Conservation (phyloP, 345 rosid species). For the Raphanus sativus region DNA sequence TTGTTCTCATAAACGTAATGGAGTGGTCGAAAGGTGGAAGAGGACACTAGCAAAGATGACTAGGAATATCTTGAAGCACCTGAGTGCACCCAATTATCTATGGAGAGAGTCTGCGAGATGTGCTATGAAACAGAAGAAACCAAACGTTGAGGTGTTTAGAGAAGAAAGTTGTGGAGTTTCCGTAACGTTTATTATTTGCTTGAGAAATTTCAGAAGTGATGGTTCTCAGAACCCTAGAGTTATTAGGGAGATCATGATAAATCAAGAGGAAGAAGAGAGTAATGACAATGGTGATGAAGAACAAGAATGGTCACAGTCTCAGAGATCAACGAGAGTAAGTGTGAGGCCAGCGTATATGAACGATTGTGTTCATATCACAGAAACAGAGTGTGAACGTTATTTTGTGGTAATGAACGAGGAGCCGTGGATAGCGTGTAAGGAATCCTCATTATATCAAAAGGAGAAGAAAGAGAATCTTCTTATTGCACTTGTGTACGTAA, state of each 20-base stretch:
- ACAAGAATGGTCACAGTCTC: neutral
- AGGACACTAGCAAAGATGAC: neutral
- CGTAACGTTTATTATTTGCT: neutral
- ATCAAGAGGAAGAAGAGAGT: neutral
- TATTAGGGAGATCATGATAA: neutral
- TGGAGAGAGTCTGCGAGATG: neutral
- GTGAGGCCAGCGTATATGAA: neutral
- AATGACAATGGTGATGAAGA: neutral
- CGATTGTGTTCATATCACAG: neutral
- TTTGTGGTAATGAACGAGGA: neutral
- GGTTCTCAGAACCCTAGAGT: neutral
- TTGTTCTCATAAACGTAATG: neutral
- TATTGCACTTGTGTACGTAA: neutral
- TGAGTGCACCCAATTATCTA: neutral
- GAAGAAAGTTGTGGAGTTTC: no score
- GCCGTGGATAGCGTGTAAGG: neutral
- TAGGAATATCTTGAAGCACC: neutral
- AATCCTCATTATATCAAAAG: neutral
- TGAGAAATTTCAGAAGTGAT: neutral
- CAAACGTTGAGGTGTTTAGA: neutral
- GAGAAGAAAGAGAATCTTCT: neutral
- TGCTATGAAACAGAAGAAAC: neutral
- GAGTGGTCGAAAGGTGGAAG: neutral
- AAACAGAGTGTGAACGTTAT: neutral
- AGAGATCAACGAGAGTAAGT: neutral